Conservation (phyloP, 768 basidiomycete genomes). For the Pisolithus sp. region DNA sequence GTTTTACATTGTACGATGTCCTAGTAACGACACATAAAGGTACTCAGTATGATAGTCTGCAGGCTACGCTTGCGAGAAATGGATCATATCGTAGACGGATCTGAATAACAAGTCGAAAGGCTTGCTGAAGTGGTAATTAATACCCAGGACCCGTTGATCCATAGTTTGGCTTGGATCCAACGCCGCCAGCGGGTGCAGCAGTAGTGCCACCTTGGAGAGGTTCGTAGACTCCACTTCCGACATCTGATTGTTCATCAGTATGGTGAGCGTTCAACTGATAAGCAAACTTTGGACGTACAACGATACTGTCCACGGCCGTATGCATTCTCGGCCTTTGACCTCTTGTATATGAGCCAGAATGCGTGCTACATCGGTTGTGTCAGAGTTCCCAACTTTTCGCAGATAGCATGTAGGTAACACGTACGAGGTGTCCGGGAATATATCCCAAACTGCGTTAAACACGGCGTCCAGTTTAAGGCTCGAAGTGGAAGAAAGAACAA, state of each 20-base stretch:
- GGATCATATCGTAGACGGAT: too few relatives aligned
- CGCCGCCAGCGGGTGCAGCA: too few relatives aligned
- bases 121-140: too few relatives aligned
- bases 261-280: not conserved
- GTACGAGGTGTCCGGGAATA: conserved; percentile 53
- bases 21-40: too few relatives aligned
- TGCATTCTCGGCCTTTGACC: conserved; percentile 68
- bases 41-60: too few relatives aligned
- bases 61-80: too few relatives aligned
- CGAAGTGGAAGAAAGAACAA: not conserved
- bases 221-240: not conserved
- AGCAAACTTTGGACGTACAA: conserved; percentile 10
- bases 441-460: conserved; percentile 53
- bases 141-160: too few relatives aligned
- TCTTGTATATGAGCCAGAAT: conserved; percentile 81
- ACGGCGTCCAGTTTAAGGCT: not conserved
- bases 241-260: not conserved
- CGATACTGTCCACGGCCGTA: conserved; percentile 19
- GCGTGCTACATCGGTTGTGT: conserved; percentile 46
- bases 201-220: not conserved
- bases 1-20: too few relatives aligned
- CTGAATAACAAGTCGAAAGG: too few relatives aligned
- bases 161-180: too few relatives aligned
- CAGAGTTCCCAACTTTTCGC: not conserved
- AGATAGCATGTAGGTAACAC: conserved; percentile 5